phyloP scores from a whole-genome alignment of 768 basidiomycete species.

The Lactifluus rugatus region DNA sequence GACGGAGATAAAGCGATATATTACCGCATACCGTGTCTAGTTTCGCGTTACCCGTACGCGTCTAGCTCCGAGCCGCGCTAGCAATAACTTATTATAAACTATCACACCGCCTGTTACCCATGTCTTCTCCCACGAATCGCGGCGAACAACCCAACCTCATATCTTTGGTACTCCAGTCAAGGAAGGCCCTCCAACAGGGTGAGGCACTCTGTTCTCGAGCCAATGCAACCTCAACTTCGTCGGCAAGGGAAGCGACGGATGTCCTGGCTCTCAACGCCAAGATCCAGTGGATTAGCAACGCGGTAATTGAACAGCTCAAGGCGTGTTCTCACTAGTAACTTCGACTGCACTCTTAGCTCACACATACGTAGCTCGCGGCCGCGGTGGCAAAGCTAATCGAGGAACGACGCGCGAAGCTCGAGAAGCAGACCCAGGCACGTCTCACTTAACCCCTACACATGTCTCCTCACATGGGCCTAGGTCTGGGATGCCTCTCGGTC shows the following conservation, averaged over 20 bases:
- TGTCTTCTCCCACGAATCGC: constrained; percentile 10
- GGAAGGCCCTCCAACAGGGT: constrained; percentile 73
- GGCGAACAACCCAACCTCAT: constrained; percentile 53
- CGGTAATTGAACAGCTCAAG: constrained; percentile 68
- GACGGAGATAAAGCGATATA: background rate
- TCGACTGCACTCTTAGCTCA: background rate
- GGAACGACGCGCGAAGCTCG: constrained; percentile 52
- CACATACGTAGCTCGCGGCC: constrained; percentile 47
- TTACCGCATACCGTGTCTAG: background rate
- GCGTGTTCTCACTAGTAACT: constrained; percentile 31
- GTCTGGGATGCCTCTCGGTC: constrained; percentile 62
- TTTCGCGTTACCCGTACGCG: background rate
- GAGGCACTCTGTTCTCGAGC: constrained; percentile 66
- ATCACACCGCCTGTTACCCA: background rate
- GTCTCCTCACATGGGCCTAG: constrained; percentile 28
- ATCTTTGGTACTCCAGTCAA: constrained; percentile 69
- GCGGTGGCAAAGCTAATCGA: constrained; percentile 67
- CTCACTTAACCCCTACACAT: background rate
- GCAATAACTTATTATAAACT: too few species aligned
- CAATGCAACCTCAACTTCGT: constrained; percentile 50
- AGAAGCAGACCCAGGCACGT: constrained; percentile 50
- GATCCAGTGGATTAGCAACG: constrained; percentile 67
- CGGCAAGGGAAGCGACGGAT: constrained; percentile 57
- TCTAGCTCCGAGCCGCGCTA: background rate
- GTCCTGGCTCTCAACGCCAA: constrained; percentile 72